phyloP scores from a whole-genome alignment of 257 asterid species.

The Marsdenia floribunda region DNA sequence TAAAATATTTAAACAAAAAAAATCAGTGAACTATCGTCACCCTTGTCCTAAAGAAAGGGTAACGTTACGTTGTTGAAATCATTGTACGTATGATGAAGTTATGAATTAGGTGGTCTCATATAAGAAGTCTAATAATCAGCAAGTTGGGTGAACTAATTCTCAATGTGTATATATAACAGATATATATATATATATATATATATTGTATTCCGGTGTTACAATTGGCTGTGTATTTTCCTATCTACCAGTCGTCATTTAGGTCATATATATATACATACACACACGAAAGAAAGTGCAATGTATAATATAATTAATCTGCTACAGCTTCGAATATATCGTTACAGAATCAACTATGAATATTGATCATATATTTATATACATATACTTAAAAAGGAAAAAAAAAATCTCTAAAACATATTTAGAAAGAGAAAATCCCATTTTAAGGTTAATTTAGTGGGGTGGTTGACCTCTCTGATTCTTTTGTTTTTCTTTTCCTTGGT shows the following conservation, averaged over 20 bases:
- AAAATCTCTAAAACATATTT: no score
- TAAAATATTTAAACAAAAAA: no score
- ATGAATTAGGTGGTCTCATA: constrained; percentile 31
- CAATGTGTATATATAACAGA: not conserved
- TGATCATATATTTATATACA: no score
- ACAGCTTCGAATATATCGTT: constrained; percentile 6
- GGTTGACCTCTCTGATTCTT: constrained; percentile 23
- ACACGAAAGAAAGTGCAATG: not conserved
- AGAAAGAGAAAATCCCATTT: constrained; percentile 9
- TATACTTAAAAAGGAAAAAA: no score
- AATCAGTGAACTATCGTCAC: no score
- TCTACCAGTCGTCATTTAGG: constrained; percentile 6
- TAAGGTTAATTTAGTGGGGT: constrained; percentile 31
- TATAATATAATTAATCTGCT: not conserved
- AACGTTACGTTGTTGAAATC: constrained; percentile 2
- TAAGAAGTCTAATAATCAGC: constrained; percentile 14
- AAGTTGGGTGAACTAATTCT: constrained; percentile 40
- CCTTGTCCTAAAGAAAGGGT: no score
- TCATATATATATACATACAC: not conserved
- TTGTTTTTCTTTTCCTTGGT: constrained; percentile 4
- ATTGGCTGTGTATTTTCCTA: constrained; percentile 6
- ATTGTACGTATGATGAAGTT: constrained; percentile 14
- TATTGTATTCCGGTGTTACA: no score
- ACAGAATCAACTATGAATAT: not conserved
- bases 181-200: no score